Evolutionary conservation across 768 basidiomycete species (phyloP).

Genomic region (Tricholoma flavovirens): DNA sequence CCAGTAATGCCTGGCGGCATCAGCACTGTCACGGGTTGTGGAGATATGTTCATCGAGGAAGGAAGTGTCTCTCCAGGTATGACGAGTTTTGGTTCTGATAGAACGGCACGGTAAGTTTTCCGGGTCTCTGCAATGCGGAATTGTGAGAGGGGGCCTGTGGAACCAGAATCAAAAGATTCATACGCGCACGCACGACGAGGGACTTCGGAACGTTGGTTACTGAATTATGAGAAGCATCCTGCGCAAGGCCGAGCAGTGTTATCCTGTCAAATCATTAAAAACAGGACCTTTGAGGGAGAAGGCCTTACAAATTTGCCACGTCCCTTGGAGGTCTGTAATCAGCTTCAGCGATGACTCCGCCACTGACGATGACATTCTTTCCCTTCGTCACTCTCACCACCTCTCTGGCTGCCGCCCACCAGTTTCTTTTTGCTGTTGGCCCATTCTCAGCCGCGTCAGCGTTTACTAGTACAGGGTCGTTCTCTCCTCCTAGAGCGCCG

Average conservation of each 20-base stretch:
- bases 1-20: background rate
- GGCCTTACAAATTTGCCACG: constrained; percentile 65
- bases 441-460: constrained; percentile 51
- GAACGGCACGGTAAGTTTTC: constrained; percentile 70
- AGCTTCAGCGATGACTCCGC: constrained; percentile 54
- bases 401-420: constrained; percentile 81
- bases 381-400: constrained; percentile 77
- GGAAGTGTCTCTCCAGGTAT: constrained; percentile 32
- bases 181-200: constrained; percentile 67
- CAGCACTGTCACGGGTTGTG: background rate
- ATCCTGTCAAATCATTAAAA: constrained; percentile 36
- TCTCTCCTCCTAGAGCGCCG: constrained; percentile 63
- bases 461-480: constrained; percentile 37
- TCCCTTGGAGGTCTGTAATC: constrained; percentile 71
- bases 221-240: constrained; percentile 62
- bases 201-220: constrained; percentile 59
- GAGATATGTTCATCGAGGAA: background rate
- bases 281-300: background rate
- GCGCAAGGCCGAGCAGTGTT: constrained; percentile 59
- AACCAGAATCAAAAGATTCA: constrained; percentile 22
- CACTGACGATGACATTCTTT: constrained; percentile 66
- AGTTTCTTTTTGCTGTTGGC: constrained; percentile 60
- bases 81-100: constrained; percentile 69
- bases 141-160: background rate
- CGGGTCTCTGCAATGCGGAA: constrained; percentile 55